phyloP scores from a whole-genome alignment of 805 yeast genomes.

The Candida mattraensis region DNA sequence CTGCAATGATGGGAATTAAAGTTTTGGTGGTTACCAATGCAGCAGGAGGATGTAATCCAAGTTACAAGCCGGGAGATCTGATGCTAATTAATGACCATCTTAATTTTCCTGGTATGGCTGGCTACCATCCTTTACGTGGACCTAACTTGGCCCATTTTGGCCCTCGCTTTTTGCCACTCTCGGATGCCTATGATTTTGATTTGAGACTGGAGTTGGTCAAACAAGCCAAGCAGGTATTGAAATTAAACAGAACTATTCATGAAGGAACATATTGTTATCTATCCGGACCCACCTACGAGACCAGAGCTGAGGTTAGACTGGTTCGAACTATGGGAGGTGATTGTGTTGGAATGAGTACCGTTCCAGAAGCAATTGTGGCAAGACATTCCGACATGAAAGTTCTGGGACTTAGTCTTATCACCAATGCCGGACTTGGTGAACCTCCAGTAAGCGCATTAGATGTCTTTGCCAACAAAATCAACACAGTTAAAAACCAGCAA shows the following conservation, averaged over 20 bases:
- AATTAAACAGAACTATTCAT: conserved; percentile 60
- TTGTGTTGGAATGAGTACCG: conserved; percentile 97
- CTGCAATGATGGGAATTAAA: conserved; percentile 60
- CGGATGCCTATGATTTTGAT: conserved; percentile 83
- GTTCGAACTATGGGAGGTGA: conserved; percentile 78
- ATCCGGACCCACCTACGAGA: conserved; percentile 93
- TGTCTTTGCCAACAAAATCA: conserved; percentile 25
- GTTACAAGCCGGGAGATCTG: conserved; percentile 77
- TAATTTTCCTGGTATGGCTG: conserved; percentile 88
- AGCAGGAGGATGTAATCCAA: conserved; percentile 81
- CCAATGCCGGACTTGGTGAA: conserved; percentile 75
- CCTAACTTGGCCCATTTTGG: conserved; percentile 80
- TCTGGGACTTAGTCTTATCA: conserved; percentile 80
- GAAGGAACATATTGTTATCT: conserved; percentile 88
- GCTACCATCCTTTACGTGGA: conserved; percentile 84
- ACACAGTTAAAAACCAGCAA: conserved; percentile 42
- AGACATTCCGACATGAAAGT: conserved; percentile 84
- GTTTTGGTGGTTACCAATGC: conserved; percentile 88
- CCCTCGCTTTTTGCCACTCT: conserved; percentile 81
- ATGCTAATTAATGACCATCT: conserved; percentile 91
- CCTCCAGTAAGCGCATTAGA: conserved; percentile 68
- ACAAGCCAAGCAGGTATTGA: conserved; percentile 44
- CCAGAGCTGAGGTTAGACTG: conserved; percentile 86
- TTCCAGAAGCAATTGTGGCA: conserved; percentile 92
- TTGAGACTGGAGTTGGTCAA: conserved; percentile 62